Base-by-base conservation (phyloP, 768 basidiomycete species). In the Mycena indigotica region DNA sequence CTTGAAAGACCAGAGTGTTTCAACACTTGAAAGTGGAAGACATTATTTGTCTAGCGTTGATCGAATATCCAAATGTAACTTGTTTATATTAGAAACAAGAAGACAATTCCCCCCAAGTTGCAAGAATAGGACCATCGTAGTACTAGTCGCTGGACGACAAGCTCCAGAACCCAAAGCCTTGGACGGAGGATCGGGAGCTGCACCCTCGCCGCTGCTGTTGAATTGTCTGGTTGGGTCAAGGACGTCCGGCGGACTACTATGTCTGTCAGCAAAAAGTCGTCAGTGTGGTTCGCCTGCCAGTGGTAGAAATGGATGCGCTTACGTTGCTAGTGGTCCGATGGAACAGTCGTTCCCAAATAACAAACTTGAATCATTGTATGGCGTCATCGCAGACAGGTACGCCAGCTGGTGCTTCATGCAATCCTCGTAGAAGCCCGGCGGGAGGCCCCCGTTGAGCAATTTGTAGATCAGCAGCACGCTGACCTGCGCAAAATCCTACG, bases 311-410 rank as follows among this genome's bases (percentile, higher is more conserved):
- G 44, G 6, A 12, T 52, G 50, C 51, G 51, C 21, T 6, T 30
- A 21, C 49, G 26, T 1, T 16, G 30, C 21, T 5, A 19, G 12
- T 50, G 23, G 28, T 55, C 58, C 19, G 39, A n/a, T 5, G 57
- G 30, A 12, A 21, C 60, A 62, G 5, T 48, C 50, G 32, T 57
- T 57, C 17, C 60, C 60, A 35, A 57, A 62, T n/a, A n/a, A n/a
- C 15, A 57, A 56, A 28, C 16, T 53, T 2, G 19, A 26, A 4
- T 40, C 32, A 25, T 51, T 48, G 24, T 51, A 62, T 4, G 50
- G 15, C 16, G 53, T 25, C 1, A 57, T 52, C 1, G 40, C 30
- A 3, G 12, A 35, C 46, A 62, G 28, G 30, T 54, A 57, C 13
- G 39, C 48, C 15, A 62, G 46, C 30, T 62, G 60, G 28, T 57